Conservation (phyloP, 1,284 basidiomycete species). For the Boletus smithii region DNA sequence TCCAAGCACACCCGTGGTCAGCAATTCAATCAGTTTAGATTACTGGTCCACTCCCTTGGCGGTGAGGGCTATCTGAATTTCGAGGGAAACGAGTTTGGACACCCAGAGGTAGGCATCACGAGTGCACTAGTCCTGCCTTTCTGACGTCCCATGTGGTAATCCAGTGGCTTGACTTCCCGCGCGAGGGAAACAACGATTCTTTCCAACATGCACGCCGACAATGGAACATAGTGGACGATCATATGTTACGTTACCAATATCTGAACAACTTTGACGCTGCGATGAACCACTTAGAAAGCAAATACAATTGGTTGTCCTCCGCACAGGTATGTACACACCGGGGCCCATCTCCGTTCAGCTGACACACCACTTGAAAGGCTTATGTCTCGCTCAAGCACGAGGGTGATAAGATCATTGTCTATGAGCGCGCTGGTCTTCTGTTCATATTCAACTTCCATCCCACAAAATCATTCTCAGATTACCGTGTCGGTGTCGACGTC, state of each 20-base stretch:
- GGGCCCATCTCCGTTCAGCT: conserved; percentile 3
- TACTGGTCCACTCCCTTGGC: conserved; percentile 88
- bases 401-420: conserved; percentile 88
- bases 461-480: conserved; percentile 85
- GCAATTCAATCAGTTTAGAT: conserved; percentile 41
- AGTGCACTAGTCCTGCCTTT: background rate
- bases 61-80: conserved; percentile 98
- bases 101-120: conserved; percentile 73
- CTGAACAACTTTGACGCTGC: conserved; percentile 89
- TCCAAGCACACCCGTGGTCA: background rate
- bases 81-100: conserved; percentile 97
- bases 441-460: conserved; percentile 98
- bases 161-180: conserved; percentile 98
- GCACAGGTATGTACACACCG: conserved; percentile 56
- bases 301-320: conserved; percentile 82
- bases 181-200: conserved; percentile 91
- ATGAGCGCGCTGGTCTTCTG: conserved; percentile 87
- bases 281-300: conserved; percentile 86
- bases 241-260: conserved; percentile 84
- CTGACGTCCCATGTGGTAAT: conserved; percentile 1
- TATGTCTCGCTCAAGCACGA: conserved; percentile 94
- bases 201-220: conserved; percentile 95
- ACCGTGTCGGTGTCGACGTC: conserved; percentile 85
- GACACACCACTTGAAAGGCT: conserved; percentile 48
- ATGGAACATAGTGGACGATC: conserved; percentile 92